A percentile compares a stretch with the other conserved stretches of the same genome.
These are phyloP conservation scores for Zangia roseola DNA, from an alignment of 768 basidiomycete species.

Conservation along the genomic window DNA sequence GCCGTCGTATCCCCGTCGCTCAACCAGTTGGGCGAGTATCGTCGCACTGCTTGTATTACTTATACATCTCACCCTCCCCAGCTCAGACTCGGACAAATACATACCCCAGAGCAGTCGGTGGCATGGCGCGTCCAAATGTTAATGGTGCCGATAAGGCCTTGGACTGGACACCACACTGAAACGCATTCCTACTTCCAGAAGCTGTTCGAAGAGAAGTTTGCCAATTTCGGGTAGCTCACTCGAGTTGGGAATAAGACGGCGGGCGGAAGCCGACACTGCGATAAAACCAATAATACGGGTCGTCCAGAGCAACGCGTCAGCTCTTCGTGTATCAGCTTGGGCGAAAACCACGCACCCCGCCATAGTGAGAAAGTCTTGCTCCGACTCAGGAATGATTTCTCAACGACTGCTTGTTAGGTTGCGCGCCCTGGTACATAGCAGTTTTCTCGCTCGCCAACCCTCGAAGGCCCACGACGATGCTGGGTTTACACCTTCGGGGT, in stretches of 20 bases:
- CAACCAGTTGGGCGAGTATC: slow-evolving; percentile 46
- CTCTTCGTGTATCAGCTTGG: not conserved
- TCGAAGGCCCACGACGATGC: slow-evolving; percentile 58
- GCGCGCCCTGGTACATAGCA: too few species aligned
- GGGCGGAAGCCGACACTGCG: slow-evolving; percentile 56
- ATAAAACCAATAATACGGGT: slow-evolving; percentile 68
- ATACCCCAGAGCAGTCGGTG: too few species aligned
- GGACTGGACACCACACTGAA: slow-evolving; percentile 74
- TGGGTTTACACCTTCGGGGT: slow-evolving; percentile 62
- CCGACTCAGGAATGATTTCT: too few species aligned
- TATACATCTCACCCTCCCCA: too few species aligned
- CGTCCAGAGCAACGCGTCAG: slow-evolving; percentile 41
- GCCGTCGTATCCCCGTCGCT: slow-evolving; percentile 69
- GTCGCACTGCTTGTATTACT: slow-evolving; percentile 59
- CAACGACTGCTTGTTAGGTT: too few species aligned
- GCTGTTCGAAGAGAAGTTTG: slow-evolving; percentile 77
- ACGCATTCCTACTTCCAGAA: slow-evolving; percentile 77
- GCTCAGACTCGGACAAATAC: too few species aligned
- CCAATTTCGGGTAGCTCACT: slow-evolving; percentile 65
- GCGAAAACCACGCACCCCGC: slow-evolving; percentile 49
- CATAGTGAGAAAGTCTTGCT: slow-evolving; percentile 72
- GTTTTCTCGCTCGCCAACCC: slow-evolving; percentile 67
- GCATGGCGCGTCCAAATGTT: slow-evolving; percentile 53
- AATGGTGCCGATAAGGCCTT: slow-evolving; percentile 59
- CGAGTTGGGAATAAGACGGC: slow-evolving; percentile 76